Evolutionary conservation across 306 rosid species (phyloP), one percentile per base, ranked within the genome.

Genomic region (Lithocarpus polystachyus): DNA sequence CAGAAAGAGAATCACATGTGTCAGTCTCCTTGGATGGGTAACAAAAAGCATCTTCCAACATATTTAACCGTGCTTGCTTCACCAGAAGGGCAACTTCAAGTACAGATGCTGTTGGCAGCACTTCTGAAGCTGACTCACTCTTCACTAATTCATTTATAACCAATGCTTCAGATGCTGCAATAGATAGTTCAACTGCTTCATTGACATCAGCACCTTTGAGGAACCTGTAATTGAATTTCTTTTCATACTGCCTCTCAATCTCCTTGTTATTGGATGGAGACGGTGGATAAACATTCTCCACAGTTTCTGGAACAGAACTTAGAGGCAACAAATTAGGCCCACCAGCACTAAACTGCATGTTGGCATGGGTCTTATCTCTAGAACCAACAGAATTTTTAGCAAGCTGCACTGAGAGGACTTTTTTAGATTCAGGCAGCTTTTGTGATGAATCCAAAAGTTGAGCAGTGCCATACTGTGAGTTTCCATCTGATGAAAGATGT

Each of bases 131-230:
- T 73, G 83, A 71, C 75, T 71, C 92, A 82, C 45, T 62, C 80
- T 86, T 85, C 29, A 81, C 82, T 69, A 86, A 74, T 75, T 92
- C 97, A 77, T 94, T 89, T 82, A 94, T 89, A 81, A 87, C 93
- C 80, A 94, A 52, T 83, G 97, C 97, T 82, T 94, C 98, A 59
- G 98, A 94, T 78, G 98, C 98, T 15, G 87, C 91, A 78, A 91
- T 82, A 68, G 91, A 92, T 54, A 92, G 92, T 69, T 94, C 91
- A 77, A 91, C 87, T 75, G 93, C 93, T 82, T 84, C 79, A 61
- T 83, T 78, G 79, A 86, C 77, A 75, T 83, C 91, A 76, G 81
- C 77, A 85, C 53, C 81, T 85, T 82, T 80, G 55, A 54, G 84
- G 81, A 74, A 68, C 70, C 76, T 62, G 68, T 73, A 75, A 56